Evolutionary conservation across 148 eudicot species (phyloP).

Genomic region (Bassia scoparia): DNA sequence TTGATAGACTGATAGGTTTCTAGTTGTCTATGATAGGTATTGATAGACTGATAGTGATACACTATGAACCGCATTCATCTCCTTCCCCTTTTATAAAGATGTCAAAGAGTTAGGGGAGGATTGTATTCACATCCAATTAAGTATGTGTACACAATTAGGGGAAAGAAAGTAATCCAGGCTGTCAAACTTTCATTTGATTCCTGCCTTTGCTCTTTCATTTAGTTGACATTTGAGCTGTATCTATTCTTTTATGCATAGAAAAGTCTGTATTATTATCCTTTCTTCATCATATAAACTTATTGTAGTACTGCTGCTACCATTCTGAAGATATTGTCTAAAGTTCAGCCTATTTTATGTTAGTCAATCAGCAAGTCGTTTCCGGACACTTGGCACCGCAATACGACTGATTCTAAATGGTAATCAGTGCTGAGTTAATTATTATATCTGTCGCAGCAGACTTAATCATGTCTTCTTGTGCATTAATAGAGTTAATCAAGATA

Average conservation of each 20-base stretch:
- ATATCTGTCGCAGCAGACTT: background rate
- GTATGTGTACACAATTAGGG: background rate
- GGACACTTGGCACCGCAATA: background rate
- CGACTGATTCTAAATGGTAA: background rate
- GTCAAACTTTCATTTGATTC: background rate
- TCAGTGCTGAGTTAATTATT: background rate
- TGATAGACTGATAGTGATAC: too few species aligned
- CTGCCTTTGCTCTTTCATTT: background rate
- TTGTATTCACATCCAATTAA: too few species aligned
- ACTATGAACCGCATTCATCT: too few species aligned
- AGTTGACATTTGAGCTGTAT: slow-evolving; percentile 13
- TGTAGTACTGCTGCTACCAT: background rate
- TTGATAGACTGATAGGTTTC: too few species aligned
- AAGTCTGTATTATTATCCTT: background rate
- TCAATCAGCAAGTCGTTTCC: background rate
- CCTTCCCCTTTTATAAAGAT: too few species aligned
- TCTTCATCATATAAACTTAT: background rate
- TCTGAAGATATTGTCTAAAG: background rate
- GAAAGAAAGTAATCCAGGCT: background rate
- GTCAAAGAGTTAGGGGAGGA: too few species aligned
- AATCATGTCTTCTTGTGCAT: background rate
- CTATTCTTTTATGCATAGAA: background rate
- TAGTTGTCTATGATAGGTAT: too few species aligned
- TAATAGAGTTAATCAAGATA: slow-evolving; percentile 10
- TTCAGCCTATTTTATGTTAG: background rate